Evolutionary conservation across 495 filamentous ascomycete species (phyloP), one percentile per base, ranked within the genome.

Genomic region (Neurospora tetraspora): DNA sequence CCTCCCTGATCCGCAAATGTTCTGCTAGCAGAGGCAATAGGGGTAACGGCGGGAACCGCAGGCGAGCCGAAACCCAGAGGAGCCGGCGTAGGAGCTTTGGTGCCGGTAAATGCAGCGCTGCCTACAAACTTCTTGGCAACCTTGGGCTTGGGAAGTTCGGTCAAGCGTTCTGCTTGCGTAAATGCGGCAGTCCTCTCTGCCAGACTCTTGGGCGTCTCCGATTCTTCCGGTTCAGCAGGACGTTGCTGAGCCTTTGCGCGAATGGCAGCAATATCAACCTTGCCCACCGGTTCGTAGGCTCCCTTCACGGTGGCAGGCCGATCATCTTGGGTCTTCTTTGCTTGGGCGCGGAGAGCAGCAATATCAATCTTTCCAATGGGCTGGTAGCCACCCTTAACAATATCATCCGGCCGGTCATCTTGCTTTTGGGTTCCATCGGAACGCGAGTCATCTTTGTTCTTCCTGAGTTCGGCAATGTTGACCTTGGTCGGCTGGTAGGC

Each of bases 301-400:
- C 95, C 95, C 81, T 96, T 98, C 5, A 98, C 92, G 5, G 88
- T 86, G 5, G 89, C 86, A 5, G 95, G 95, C 65, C 94, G 84
- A 70, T 97, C 92, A 75, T 97, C 91, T 59, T 87, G 82, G 18
- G 83, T 74, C 68, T 91, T 88, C 74, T 90, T 89, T 11, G 95
- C 94, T 78, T 96, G 90, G 69, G 87, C 89, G 69, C 94, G 87
- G 70, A 98, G 89, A 4, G 93, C 94, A 43, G 92, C 92, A 82
- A 99, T 98, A 77, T 98, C 94, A 12, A 98, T 92, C 81, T 97
- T 98, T 11, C 96, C 96, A 73, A 99, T 86, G 9, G 96, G 96
- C 79, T 97, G 94, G 79, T 99, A 99, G n/a, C 86, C 92, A 11
- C 96, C 95, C 75, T 86, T 91, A 34, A 98, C 91, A 18, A 97